Conservation (phyloP, 2,329 filamentous ascomycete genomes). For the Drechslerella coelobrocha region DNA sequence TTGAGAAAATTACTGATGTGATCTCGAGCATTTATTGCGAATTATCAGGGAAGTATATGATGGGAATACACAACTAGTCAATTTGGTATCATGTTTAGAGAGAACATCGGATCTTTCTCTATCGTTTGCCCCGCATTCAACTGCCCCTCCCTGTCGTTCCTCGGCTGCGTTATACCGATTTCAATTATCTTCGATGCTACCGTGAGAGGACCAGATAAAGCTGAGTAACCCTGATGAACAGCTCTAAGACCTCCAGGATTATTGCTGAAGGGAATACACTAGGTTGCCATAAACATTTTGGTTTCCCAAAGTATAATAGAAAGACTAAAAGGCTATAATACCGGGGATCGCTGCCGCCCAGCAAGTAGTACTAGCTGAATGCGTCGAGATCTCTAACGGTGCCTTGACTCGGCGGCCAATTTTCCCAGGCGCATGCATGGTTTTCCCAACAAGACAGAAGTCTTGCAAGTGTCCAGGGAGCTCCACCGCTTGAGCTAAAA, state of each 20-base stretch:
- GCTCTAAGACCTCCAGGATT: too few relatives aligned
- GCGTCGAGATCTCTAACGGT: constrained; percentile 34
- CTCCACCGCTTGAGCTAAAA: constrained; percentile 24
- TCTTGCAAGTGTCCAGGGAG: not conserved
- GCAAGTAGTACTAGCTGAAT: constrained; percentile 23
- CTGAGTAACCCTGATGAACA: too few relatives aligned
- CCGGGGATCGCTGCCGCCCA: constrained; percentile 27
- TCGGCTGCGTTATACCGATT: not conserved
- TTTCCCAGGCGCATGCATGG: constrained; percentile 36
- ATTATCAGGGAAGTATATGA: constrained; percentile 21
- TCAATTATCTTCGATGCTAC: not conserved
- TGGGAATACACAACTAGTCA: constrained; percentile 2
- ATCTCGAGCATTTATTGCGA: constrained; percentile 25
- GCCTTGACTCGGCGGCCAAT: constrained; percentile 5
- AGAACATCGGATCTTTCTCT: constrained; percentile 44
- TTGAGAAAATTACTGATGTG: constrained; percentile 30
- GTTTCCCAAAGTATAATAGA: too few relatives aligned
- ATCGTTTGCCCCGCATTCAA: constrained; percentile 30
- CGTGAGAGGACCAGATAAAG: not conserved
- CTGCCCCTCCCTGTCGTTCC: constrained; percentile 8
- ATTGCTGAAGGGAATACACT: too few relatives aligned
- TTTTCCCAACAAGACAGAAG: constrained; percentile 37
- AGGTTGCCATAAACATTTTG: too few relatives aligned
- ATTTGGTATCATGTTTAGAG: constrained; percentile 11
- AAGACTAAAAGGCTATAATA: too few relatives aligned